A percentile compares a stretch with the other conserved stretches of the same genome.
phyloP scores from a whole-genome alignment of 2,329 filamentous ascomycete species.

The Verticillium nubilum region DNA sequence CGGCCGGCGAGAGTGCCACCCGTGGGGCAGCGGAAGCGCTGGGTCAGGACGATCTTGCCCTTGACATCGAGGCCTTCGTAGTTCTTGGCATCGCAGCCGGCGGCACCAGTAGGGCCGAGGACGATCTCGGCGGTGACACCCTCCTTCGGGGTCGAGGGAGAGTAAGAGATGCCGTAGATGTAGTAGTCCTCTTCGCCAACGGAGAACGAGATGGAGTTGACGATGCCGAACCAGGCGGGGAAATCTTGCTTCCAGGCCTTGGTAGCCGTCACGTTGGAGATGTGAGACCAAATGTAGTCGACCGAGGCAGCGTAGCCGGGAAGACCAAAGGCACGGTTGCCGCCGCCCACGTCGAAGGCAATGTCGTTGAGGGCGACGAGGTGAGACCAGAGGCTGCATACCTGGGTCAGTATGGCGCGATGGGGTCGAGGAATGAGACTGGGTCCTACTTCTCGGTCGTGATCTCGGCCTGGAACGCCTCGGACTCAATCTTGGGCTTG shows the following conservation, averaged over 20 bases:
- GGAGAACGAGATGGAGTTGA: conserved; percentile 7
- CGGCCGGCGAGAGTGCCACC: conserved; percentile 24
- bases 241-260: conserved; percentile 43
- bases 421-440: neutral
- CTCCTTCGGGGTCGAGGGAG: conserved; percentile 37
- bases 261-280: conserved; percentile 30
- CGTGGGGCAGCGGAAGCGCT: conserved; percentile 24
- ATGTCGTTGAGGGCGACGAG: conserved; percentile 40
- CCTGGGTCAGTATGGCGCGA: conserved; percentile 1
- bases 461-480: conserved; percentile 10
- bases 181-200: conserved; percentile 19
- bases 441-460: conserved; percentile 9
- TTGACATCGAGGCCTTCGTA: conserved; percentile 19
- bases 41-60: conserved; percentile 26
- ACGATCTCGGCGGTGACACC: conserved; percentile 29
- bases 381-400: conserved; percentile 35
- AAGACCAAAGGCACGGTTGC: conserved; percentile 47
- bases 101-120: conserved; percentile 19
- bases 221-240: conserved; percentile 23
- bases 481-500: conserved; percentile 11
- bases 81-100: conserved; percentile 18
- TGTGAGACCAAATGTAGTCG: conserved; percentile 40
- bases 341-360: conserved; percentile 37
- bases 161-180: conserved; percentile 34
- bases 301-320: conserved; percentile 44